These are phyloP conservation scores for Talaromyces albobiverticillius DNA, from an alignment of 2,329 filamentous ascomycete species.

Conservation along the genomic window DNA sequence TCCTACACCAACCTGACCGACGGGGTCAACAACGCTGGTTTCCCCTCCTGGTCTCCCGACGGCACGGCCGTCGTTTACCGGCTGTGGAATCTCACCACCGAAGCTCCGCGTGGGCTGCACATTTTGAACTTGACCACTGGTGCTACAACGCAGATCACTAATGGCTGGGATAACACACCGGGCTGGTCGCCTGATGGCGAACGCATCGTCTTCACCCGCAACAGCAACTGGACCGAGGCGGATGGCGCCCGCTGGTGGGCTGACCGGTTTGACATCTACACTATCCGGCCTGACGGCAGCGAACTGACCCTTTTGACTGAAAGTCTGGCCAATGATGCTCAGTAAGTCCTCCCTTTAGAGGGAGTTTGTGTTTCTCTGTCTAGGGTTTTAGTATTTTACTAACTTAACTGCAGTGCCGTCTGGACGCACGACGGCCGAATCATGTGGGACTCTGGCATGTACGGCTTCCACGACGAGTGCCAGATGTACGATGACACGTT, in stretches of 20 bases:
- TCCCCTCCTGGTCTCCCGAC: constrained; percentile 18
- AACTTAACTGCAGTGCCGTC: constrained; percentile 20
- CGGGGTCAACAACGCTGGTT: constrained; percentile 14
- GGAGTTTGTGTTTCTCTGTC: no score
- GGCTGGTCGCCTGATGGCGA: constrained; percentile 17
- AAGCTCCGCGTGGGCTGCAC: constrained; percentile 2
- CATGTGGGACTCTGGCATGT: constrained; percentile 41
- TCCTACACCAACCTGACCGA: background rate
- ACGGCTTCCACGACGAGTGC: constrained; percentile 43
- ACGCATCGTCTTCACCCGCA: constrained; percentile 19
- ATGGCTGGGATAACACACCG: constrained; percentile 18
- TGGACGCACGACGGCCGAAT: constrained; percentile 44
- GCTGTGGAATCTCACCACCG: constrained; percentile 14
- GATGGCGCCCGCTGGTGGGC: no score
- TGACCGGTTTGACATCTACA: background rate
- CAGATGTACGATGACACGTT: constrained; percentile 44
- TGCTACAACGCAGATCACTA: constrained; percentile 13
- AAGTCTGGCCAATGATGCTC: background rate
- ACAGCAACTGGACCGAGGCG: background rate
- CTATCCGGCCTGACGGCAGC: background rate
- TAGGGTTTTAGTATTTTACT: no score
- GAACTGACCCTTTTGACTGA: background rate
- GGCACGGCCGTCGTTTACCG: constrained; percentile 19
- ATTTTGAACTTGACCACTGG: constrained; percentile 17
- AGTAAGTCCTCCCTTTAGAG: background rate